Base-by-base conservation (phyloP, 345 rosid species). In the Brassica rapa region DNA sequence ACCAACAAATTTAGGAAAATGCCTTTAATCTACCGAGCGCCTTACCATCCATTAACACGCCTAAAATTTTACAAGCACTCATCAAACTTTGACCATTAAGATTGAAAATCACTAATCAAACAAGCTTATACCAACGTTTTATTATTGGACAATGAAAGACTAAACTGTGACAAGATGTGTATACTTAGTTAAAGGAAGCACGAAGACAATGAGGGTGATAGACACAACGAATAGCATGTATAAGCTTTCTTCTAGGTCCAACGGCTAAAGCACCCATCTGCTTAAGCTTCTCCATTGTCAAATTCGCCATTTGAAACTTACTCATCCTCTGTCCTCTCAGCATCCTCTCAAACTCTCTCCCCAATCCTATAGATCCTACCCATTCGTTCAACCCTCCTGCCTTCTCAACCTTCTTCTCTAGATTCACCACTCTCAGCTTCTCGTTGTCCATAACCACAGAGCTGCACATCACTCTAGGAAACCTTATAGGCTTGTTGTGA, bases 191-290 rank as follows among this genome's bases (percentile, higher is more conserved):
- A 1, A 73, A 67, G 41, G 69, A 63, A 23, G 90, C 74, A 64
- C 77, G 82, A 12, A 78, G 84, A 72, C 88, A 84, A 70, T 83
- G 85, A 1, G 94, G 92, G 70, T 88, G 89, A 62, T 96, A 93
- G 24, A 91, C 87, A 14, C 97, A 93, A 57, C 86, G 87, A n/a
- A 93, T 91, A 2, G 97, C 98, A 66, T 95, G 99, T 84, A 95
- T 89, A 81, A 95, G 82, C 83, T 95, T 95, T 81, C 99, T 89
- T 81, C 98, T 87, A 0, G 98, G 98, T 4, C 98, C 98, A 14
- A 95, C 97, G 1, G 97, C 97, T 72, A 85, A 79, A 12, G 91
- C 94, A 70, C 99, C 99, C 99, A 95, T 95, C 37, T 93, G 92
- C 81, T 93, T 95, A 9, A 95, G 94, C 87, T 95, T 93, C 86